Base-by-base conservation (phyloP, 257 asterid species). In the Pogostemon cablin region DNA sequence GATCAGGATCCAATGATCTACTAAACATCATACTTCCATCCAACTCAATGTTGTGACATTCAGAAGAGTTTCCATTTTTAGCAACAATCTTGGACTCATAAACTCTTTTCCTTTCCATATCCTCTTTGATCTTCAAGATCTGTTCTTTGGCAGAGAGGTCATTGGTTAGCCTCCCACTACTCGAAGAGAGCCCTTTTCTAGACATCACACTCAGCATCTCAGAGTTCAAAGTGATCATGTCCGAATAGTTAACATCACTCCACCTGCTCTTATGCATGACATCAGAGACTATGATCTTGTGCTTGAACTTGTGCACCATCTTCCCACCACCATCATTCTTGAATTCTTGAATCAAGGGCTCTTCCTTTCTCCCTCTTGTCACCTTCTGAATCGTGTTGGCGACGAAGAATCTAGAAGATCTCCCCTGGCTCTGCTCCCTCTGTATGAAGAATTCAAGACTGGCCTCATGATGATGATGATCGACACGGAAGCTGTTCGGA, bases 231-330 rank as follows among this genome's bases (percentile, higher is more conserved):
- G 84, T 80, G 80, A 89, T 75, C 6, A 89, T 50, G 78, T 86
- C 93, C 0, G 91, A 85, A 35, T 90, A 79, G 71, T 82, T 86
- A 17, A 86, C 83, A 67, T 85, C 88, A 61, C 96, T 89, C 96
- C 96, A 86, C 11, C 96, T 67, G 74, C 86, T 82, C 75, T 85
- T 86, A 20, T 75, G 61, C 0, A 86, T 81, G 11, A 79, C 84
- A 72, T 83, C 89, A 7, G 92, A 83, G 0, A 78, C 83, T 48
- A 81, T 67, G 59, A 89, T 82, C 80, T 50, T 86, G 65, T 88
- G 96, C 61, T 79, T 83, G 9, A 80, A 35, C 68, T 77, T 85
- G 10, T 83, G 91, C 8, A 84, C 37, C 46, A 40, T 10, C 4
- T 25, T 53, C 32, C 32, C 32, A 25, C 32, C 32, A 1, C 17